These are phyloP conservation scores for Podila epigama DNA, from an alignment of 192 early-diverging fungal genomes.

Conservation along the genomic window DNA sequence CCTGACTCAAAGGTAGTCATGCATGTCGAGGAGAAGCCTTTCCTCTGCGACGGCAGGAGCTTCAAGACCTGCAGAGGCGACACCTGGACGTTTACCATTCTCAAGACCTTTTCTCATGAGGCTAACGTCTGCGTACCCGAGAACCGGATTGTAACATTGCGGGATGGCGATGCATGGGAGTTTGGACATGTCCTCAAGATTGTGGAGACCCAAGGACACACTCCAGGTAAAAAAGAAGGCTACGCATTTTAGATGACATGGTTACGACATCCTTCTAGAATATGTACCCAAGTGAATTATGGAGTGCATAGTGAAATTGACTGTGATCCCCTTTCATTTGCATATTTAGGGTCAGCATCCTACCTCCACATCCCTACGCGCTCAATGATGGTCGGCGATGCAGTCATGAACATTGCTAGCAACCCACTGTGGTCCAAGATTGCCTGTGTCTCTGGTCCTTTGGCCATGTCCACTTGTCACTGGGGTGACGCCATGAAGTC, in stretches of 20 bases:
- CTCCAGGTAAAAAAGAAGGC: too few relatives aligned
- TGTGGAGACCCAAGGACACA: constrained; percentile 42
- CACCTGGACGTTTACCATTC: constrained; percentile 30
- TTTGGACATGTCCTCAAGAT: constrained; percentile 49
- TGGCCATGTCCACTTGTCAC: constrained; percentile 30
- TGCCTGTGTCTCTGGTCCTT: constrained; percentile 18
- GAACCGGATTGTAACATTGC: constrained; percentile 18
- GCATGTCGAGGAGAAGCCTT: constrained; percentile 39
- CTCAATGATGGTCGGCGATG: constrained; percentile 47
- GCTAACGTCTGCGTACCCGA: constrained; percentile 21
- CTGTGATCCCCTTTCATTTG: too few relatives aligned
- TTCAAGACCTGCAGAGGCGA: constrained; percentile 17
- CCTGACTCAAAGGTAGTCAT: constrained; percentile 38
- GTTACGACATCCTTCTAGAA: too few relatives aligned
- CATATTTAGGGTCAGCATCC: constrained; percentile 44
- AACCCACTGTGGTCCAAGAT: constrained; percentile 32
- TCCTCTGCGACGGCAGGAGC: constrained; percentile 27
- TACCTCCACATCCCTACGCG: constrained; percentile 45
- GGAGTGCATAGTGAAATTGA: too few relatives aligned
- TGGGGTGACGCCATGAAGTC: constrained; percentile 37
- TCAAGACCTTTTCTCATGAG: constrained; percentile 44
- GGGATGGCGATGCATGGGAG: constrained; percentile 45
- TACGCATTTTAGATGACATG: too few relatives aligned
- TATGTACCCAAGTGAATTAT: too few relatives aligned
- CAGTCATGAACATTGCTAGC: constrained; percentile 41